A percentile compares a stretch with the other conserved stretches of the same genome.
phyloP scores from a whole-genome alignment of 1,284 basidiomycete genomes.

The Ustilago trichophora region DNA sequence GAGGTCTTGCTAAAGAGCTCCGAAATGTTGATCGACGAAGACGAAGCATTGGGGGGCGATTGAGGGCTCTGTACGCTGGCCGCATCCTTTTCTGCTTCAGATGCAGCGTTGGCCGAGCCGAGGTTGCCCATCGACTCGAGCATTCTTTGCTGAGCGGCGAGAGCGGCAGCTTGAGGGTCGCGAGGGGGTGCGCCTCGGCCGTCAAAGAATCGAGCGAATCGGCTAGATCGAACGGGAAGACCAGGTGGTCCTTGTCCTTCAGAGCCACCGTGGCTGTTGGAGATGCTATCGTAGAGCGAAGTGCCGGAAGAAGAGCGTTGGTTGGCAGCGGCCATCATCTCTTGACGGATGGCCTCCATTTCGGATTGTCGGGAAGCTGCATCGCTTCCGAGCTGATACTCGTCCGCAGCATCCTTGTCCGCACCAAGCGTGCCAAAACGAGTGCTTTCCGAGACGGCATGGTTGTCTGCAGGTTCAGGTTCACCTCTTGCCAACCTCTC shows the following conservation, averaged over 20 bases:
- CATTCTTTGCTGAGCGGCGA: slow-evolving; percentile 55
- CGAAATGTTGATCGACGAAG: slow-evolving; percentile 45
- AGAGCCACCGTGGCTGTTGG: slow-evolving; percentile 41
- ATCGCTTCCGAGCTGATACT: slow-evolving; percentile 23
- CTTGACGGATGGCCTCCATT: slow-evolving; percentile 37
- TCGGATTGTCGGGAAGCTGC: slow-evolving; percentile 22
- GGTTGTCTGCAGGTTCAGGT: slow-evolving; percentile 11
- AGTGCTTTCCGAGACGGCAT: neutral
- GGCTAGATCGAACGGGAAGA: slow-evolving; percentile 58
- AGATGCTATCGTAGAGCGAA: slow-evolving; percentile 50
- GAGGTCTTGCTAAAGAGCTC: slow-evolving; percentile 45
- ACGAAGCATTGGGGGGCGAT: slow-evolving; percentile 27
- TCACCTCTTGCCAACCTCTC: slow-evolving; percentile 47
- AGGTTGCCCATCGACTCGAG: slow-evolving; percentile 37
- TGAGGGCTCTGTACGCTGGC: slow-evolving; percentile 13
- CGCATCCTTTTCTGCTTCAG: slow-evolving; percentile 12
- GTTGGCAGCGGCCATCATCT: slow-evolving; percentile 46
- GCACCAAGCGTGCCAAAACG: slow-evolving; percentile 9
- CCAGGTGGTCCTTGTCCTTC: slow-evolving; percentile 43
- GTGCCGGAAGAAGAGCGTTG: slow-evolving; percentile 33
- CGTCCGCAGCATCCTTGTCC: slow-evolving; percentile 24
- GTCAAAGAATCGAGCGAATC: slow-evolving; percentile 65
- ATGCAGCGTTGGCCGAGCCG: slow-evolving; percentile 2
- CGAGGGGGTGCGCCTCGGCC: slow-evolving; percentile 38
- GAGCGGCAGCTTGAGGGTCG: slow-evolving; percentile 55